These are phyloP conservation scores for Umbilicaria muhlenbergii DNA, from an alignment of 495 filamentous ascomycete species.

Conservation along the genomic window DNA sequence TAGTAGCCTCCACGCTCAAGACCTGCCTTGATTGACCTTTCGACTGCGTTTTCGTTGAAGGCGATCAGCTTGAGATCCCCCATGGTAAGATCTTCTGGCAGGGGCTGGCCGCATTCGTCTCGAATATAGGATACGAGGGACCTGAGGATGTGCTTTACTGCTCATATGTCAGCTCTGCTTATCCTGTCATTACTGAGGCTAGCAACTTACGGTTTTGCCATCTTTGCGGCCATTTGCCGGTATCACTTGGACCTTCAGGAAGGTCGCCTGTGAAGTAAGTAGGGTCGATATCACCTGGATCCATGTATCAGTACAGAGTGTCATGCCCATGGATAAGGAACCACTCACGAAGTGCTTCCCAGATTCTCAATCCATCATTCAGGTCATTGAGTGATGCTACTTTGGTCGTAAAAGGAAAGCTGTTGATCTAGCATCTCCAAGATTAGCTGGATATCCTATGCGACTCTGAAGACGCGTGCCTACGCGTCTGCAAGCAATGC, in stretches of 20 bases:
- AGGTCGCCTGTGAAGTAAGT: constrained; percentile 42
- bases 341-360: constrained; percentile 38
- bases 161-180: neutral
- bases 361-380: constrained; percentile 58
- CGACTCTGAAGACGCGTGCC: constrained; percentile 1
- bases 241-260: constrained; percentile 1
- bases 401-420: constrained; percentile 30
- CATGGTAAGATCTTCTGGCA: constrained; percentile 32
- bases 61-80: constrained; percentile 47
- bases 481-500: neutral
- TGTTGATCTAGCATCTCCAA: constrained; percentile 25
- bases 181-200: neutral
- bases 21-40: constrained; percentile 11
- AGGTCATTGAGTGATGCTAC: constrained; percentile 43
- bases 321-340: neutral
- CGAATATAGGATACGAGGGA: constrained; percentile 49
- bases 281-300: constrained; percentile 43
- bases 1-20: neutral
- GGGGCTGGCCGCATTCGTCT: constrained; percentile 32
- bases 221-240: constrained; percentile 16
- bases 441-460: constrained; percentile 2
- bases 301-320: constrained; percentile 3
- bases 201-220: constrained; percentile 21
- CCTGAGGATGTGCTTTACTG: constrained; percentile 51
- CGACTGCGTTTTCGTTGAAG: constrained; percentile 17